Conservation (phyloP, 1,139 yeast species). For the Saccharomyces pastorianus region DNA sequence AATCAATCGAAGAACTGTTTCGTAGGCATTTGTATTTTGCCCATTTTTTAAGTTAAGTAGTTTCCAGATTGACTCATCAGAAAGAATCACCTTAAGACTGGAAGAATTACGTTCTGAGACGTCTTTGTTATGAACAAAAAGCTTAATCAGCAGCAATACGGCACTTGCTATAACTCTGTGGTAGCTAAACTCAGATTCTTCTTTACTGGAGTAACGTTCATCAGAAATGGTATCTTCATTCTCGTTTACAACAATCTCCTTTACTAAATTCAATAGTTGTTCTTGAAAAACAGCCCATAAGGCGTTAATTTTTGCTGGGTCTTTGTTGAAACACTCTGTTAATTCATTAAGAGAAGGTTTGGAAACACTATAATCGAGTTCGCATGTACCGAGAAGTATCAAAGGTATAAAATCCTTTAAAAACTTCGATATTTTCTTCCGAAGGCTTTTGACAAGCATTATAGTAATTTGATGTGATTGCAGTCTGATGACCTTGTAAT, state of each 20-base stretch:
- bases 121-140: slow-evolving; percentile 30
- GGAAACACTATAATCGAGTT: slow-evolving; percentile 56
- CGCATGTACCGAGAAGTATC: slow-evolving; percentile 65
- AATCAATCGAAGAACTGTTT: slow-evolving; percentile 36
- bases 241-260: slow-evolving; percentile 49
- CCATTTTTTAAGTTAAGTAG: slow-evolving; percentile 35
- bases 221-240: slow-evolving; percentile 62
- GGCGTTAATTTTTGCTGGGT: slow-evolving; percentile 47
- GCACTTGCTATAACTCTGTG: slow-evolving; percentile 50
- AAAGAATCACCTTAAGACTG: slow-evolving; percentile 14
- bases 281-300: slow-evolving; percentile 53
- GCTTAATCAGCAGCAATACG: slow-evolving; percentile 42
- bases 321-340: slow-evolving; percentile 48
- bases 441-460: slow-evolving; percentile 40
- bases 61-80: slow-evolving; percentile 26
- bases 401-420: slow-evolving; percentile 64
- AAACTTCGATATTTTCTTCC: slow-evolving; percentile 56
- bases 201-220: slow-evolving; percentile 58
- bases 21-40: slow-evolving; percentile 42
- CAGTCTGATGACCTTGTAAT: slow-evolving; percentile 54
- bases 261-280: slow-evolving; percentile 48
- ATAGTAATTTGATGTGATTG: slow-evolving; percentile 61
- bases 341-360: slow-evolving; percentile 43
- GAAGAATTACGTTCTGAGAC: slow-evolving; percentile 8
- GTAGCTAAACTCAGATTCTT: slow-evolving; percentile 63